These are phyloP conservation scores for Plasmodium fragile DNA, from an alignment of 169 alveolate species.

Conservation along the genomic window DNA sequence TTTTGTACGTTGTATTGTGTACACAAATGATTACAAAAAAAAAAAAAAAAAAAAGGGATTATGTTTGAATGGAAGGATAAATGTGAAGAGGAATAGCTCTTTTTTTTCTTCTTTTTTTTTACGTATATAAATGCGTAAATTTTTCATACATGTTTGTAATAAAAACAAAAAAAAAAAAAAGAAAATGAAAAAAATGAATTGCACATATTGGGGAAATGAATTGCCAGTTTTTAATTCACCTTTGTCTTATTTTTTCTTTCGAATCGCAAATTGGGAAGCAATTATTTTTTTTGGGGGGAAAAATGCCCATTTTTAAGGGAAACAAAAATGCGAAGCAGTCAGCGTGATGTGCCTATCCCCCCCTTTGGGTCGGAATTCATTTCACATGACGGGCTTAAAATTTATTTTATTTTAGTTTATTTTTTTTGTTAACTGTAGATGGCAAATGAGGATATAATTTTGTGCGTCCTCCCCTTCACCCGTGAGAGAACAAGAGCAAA, in stretches of 20 bases:
- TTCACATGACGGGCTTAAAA: background rate
- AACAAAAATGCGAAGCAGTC: background rate
- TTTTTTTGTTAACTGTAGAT: no score
- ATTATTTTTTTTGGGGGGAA: background rate
- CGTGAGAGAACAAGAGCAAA: background rate
- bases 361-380: background rate
- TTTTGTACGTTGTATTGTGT: background rate
- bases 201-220: background rate
- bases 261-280: background rate
- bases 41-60: background rate
- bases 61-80: background rate
- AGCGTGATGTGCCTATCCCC: background rate
- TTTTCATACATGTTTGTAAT: background rate
- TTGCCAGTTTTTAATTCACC: background rate
- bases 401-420: no score
- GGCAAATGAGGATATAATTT: background rate
- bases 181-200: background rate
- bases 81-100: background rate
- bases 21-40: background rate
- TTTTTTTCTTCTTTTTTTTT: background rate
- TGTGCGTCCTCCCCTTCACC: background rate
- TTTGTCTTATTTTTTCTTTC: background rate
- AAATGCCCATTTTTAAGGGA: background rate
- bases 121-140: background rate
- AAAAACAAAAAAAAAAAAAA: no score